These are phyloP conservation scores for Globomyces sp. DNA, from an alignment of 371 early-diverging fungal genomes.

Conservation along the genomic window DNA sequence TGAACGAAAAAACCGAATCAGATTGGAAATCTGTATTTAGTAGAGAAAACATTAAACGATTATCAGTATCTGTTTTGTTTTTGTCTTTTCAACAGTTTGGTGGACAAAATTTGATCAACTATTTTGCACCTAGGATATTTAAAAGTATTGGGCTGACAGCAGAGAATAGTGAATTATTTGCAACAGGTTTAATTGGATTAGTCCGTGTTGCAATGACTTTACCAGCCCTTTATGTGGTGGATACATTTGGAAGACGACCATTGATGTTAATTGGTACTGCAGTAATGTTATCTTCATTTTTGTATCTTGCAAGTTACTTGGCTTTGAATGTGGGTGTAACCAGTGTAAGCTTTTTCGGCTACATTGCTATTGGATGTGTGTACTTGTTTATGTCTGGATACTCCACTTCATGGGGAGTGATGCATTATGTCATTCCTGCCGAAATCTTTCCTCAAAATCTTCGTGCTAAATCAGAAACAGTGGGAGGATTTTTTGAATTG, in stretches of 20 bases:
- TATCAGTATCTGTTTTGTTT: slow-evolving; percentile 43
- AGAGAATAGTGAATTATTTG: slow-evolving; percentile 3
- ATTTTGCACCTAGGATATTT: slow-evolving; percentile 30
- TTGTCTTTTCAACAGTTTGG: slow-evolving; percentile 37
- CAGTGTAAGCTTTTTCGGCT: background rate
- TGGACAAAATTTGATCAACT: slow-evolving; percentile 27
- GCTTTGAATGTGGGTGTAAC: too few species aligned
- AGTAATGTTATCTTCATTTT: slow-evolving; percentile 19
- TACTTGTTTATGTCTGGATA: slow-evolving; percentile 9
- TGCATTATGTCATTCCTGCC: slow-evolving; percentile 9
- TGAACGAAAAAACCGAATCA: slow-evolving; percentile 3
- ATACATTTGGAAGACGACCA: slow-evolving; percentile 31
- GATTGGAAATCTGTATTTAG: slow-evolving; percentile 11
- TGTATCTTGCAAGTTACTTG: slow-evolving; percentile 6
- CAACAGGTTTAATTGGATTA: slow-evolving; percentile 28
- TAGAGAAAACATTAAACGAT: slow-evolving; percentile 8
- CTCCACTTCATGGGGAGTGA: slow-evolving; percentile 1
- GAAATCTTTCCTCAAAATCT: slow-evolving; percentile 10
- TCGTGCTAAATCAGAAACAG: slow-evolving; percentile 1
- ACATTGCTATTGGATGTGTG: background rate
- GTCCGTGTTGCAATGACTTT: slow-evolving; percentile 31
- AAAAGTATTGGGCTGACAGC: slow-evolving; percentile 21
- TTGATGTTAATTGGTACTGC: slow-evolving; percentile 26
- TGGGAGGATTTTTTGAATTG: background rate
- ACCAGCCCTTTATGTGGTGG: slow-evolving; percentile 37